Base-by-base conservation (phyloP, 495 filamentous ascomycete species). In the Saxophila tyrrhenica region DNA sequence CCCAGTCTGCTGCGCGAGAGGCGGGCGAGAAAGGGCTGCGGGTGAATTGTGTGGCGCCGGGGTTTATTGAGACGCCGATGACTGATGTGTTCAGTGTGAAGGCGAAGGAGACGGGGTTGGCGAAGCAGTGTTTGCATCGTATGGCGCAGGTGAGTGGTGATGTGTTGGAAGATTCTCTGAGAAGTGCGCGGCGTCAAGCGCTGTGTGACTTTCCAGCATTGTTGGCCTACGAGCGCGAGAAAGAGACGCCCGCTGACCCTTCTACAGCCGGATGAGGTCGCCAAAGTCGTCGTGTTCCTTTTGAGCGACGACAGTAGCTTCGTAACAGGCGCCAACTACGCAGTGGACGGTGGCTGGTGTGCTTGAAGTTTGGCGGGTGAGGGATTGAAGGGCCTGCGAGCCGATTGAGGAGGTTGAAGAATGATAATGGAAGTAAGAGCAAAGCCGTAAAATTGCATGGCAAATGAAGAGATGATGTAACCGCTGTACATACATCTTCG, bases 1-100 rank as follows among this genome's bases (percentile, higher is more conserved):
- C 78, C 13, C 75, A 66, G 56, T 67, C 69, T 13, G 78, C 78
- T 20, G 80, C 81, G 2, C 75, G 72, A 52, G 80, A 84, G 63
- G 73, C 72, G 44, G 78, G 78, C 9, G 52, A 51, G 19, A 73
- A 69, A 45, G 69, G 66, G n/a, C 73, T 84, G 54, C 67, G 81
- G 51, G 73, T 84, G 24, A 85, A 85, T 65, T 69, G 73, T 22
- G 45, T 69, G 7, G 51, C 54, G 19, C 66, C 66, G 57, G 77
- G 77, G 15, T 48, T 25, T 19, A 53, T 50, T 21, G 42, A 41
- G 15, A 60, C 54, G 11, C 48, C 53, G 11, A 67, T 69, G 59
- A 20, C 43, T 24, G 57, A 35, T 35, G 29, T 35, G 7, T 35
- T 35, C 29, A 35, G 29, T 13, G 13, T 13, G 29, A 35, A 35